Conservation (phyloP, 805 yeast species). For the Metschnikowia picachoensis region DNA sequence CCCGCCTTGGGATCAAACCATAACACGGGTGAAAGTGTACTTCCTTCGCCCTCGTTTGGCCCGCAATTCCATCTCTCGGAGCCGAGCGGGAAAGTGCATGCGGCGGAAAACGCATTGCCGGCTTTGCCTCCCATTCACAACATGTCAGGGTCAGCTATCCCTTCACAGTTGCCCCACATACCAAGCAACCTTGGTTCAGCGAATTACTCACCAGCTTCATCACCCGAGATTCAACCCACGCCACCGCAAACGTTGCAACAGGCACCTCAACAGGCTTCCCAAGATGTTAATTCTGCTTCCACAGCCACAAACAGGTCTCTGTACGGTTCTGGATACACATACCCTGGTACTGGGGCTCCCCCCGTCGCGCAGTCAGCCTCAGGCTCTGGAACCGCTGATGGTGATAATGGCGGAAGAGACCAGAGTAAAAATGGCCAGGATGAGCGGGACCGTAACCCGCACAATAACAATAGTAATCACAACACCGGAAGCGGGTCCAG, state of each 20-base stretch:
- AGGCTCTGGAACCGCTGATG: background rate
- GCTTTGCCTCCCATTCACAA: conserved; percentile 22
- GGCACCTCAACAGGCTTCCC: background rate
- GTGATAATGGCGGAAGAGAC: background rate
- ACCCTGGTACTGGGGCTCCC: background rate
- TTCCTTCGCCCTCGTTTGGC: conserved; percentile 44
- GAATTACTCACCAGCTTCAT: conserved; percentile 4
- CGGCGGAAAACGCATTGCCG: conserved; percentile 12
- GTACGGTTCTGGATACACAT: conserved; percentile 3
- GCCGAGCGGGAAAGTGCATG: conserved; percentile 5
- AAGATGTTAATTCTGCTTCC: background rate
- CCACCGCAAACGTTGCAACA: background rate
- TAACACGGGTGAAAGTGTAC: conserved; percentile 11
- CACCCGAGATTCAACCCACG: conserved; percentile 7
- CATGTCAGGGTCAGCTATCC: conserved; percentile 12
- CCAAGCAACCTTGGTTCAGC: conserved; percentile 5
- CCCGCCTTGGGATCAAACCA: conserved; percentile 27
- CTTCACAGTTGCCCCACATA: conserved; percentile 25
- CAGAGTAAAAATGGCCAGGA: background rate
- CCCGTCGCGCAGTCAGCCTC: background rate
- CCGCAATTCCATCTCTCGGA: conserved; percentile 35
- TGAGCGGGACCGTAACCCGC: background rate
- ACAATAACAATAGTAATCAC: conserved; percentile 8
- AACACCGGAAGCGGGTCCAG: conserved; percentile 8
- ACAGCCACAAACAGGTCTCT: background rate